A percentile compares a stretch with the other conserved stretches of the same genome.
Evolutionary conservation across 345 rosid species (phyloP).

Genomic region (Barbarea vulgaris): DNA sequence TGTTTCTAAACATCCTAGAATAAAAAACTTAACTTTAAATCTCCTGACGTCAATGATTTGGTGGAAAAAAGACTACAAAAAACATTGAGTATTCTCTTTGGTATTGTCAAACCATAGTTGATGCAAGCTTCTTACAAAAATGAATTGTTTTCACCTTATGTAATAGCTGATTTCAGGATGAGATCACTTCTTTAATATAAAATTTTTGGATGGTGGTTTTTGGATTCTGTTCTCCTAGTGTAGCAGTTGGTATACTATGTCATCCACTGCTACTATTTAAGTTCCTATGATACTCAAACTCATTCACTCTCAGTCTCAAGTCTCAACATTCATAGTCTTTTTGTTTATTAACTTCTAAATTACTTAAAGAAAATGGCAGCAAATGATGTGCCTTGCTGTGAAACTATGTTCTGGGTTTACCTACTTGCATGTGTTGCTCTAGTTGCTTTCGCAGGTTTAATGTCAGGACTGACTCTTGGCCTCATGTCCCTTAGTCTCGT

Average conservation of each 20-base stretch:
- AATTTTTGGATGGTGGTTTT: constrained; percentile 33
- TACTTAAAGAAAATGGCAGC: constrained; percentile 67
- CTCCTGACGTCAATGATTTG: not conserved
- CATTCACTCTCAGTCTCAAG: constrained; percentile 27
- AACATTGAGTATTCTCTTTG: not conserved
- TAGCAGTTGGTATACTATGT: constrained; percentile 39
- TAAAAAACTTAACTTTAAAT: not conserved
- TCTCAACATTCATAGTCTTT: constrained; percentile 20
- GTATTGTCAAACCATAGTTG: not conserved
- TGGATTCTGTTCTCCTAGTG: constrained; percentile 39
- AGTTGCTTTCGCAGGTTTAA: constrained; percentile 79
- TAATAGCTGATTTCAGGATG: constrained; percentile 7
- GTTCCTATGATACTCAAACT: constrained; percentile 21
- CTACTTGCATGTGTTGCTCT: constrained; percentile 54
- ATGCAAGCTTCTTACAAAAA: too few species aligned
- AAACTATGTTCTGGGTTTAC: constrained; percentile 82
- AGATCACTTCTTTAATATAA: not conserved
- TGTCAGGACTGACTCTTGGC: constrained; percentile 92
- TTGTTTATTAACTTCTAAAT: not conserved
- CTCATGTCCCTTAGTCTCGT: constrained; percentile 90
- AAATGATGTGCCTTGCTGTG: constrained; percentile 85
- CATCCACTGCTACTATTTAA: constrained; percentile 22
- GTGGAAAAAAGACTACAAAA: not conserved
- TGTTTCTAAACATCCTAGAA: constrained; percentile 3
- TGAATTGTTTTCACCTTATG: not conserved